Conservation (phyloP, 2,329 filamentous ascomycete species). For the Diplodia seriata region DNA sequence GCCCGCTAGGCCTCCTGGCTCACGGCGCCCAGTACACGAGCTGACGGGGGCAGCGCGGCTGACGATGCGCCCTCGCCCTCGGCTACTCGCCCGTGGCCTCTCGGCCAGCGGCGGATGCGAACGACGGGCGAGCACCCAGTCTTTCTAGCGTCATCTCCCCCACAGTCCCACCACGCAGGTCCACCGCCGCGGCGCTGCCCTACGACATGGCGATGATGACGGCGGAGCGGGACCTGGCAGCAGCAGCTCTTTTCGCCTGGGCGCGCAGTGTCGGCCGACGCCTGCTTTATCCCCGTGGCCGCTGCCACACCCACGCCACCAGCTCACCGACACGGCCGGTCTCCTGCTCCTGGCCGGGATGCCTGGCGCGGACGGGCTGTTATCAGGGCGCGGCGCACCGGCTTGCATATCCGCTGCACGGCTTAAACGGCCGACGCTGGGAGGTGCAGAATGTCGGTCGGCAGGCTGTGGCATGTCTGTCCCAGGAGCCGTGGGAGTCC, state of each 20-base stretch:
- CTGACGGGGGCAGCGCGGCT: conserved; percentile 20
- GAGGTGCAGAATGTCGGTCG: conserved; percentile 25
- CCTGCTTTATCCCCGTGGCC: neutral
- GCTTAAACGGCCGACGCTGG: conserved; percentile 20
- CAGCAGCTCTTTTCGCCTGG: neutral
- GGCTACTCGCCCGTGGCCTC: neutral
- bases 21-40: conserved; percentile 22
- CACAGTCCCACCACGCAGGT: conserved; percentile 18
- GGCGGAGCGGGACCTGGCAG: neutral
- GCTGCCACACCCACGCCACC: neutral
- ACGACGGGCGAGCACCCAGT: conserved; percentile 6
- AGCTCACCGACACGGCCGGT: conserved; percentile 15
- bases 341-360: neutral
- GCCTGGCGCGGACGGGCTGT: conserved; percentile 9
- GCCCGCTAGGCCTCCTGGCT: conserved; percentile 13
- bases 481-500: conserved; percentile 12
- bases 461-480: conserved; percentile 5
- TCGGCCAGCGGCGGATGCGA: conserved; percentile 15
- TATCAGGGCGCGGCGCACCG: conserved; percentile 27
- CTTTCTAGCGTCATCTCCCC: conserved; percentile 25
- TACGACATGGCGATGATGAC: neutral
- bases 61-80: neutral
- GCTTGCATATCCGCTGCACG: conserved; percentile 27
- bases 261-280: too few species aligned
- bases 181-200: conserved; percentile 17